Evolutionary conservation across 139 green algal genomes (phyloP).

Genomic region (Chlorella sp.): DNA sequence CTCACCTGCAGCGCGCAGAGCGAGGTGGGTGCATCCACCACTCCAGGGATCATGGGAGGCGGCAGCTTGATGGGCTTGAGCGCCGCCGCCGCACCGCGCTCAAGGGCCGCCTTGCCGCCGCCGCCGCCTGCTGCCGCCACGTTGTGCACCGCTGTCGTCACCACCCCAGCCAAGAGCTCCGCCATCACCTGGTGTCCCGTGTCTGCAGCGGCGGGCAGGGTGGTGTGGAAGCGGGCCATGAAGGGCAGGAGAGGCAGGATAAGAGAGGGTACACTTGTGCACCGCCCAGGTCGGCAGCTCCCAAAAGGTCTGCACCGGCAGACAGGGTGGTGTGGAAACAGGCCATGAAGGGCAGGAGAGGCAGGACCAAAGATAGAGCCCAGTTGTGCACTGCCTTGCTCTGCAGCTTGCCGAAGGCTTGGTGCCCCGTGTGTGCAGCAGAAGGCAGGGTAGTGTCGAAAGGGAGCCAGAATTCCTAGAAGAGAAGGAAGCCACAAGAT

Average conservation of each 20-base stretch:
- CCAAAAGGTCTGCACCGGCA: background rate
- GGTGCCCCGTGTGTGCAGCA: no score
- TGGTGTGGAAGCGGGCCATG: background rate
- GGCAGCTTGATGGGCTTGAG: background rate
- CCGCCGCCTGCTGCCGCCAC: background rate
- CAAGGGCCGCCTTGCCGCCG: background rate
- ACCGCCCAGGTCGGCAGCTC: background rate
- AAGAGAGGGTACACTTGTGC: background rate
- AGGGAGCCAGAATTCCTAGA: no score
- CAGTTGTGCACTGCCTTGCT: no score
- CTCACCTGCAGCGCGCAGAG: slow-evolving; percentile 16
- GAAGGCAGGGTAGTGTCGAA: no score
- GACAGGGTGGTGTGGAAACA: no score
- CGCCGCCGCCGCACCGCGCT: background rate
- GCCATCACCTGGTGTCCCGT: slow-evolving; percentile 16
- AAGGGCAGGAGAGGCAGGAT: no score
- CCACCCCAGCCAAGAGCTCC: slow-evolving; percentile 12
- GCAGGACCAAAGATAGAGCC: no score
- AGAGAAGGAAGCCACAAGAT: no score
- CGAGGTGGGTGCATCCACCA: background rate
- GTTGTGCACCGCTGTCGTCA: background rate
- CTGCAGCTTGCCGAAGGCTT: no score
- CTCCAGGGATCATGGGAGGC: slow-evolving; percentile 10
- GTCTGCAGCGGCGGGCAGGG: background rate
- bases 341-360: no score